Evolutionary conservation across 2,329 filamentous ascomycete species (phyloP), one percentile per base, ranked within the genome.

Genomic region (Aschersonia sp.): DNA sequence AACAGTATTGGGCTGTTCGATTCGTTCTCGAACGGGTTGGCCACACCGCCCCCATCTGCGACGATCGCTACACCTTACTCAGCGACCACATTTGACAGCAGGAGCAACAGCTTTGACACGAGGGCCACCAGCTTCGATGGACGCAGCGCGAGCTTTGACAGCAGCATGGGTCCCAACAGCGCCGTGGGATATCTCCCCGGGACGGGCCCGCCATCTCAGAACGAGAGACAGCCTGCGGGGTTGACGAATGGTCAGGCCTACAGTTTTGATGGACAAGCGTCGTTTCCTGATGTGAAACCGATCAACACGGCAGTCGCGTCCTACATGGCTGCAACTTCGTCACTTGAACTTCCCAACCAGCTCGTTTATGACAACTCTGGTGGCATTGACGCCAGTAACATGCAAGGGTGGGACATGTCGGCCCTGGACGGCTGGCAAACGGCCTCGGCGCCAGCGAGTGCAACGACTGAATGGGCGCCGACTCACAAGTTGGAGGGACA

Each of bases 41-140:
- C 70, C 31, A 80, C 77, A 5, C 76, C 77, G 30, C 76, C 76
- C 3, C 75, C 73, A 4, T 74, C 71, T 2, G 75, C 73, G 1
- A 68, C 69, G 2, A 60, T 79, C 10, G 67, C 72, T 30, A 65
- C 65, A 40, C 66, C 69, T 0, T 74, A 73, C 54, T 64, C 69
- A 42, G 56, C 62, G 6, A 45, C 42, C 5, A 46, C 43, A 9
- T 51, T 49, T 41, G 50, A 51, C 20, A 42, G 40, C 31, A 32
- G 49, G 31, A 48, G 43, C 12, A 65, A 65, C 51, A 64, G 65
- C 47, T 73, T 73, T 54, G 69, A 72, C 42, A 56, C 62, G 12
- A 41, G 45, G 9, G 47, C 47, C 45, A 45, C 43, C 31, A 49
- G 49, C 9, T 51, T 51, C 31, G 49, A 51, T 5, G 30, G 41